phyloP scores from a whole-genome alignment of 2,329 filamentous ascomycete species.

The Tricladium varicosporioides region DNA sequence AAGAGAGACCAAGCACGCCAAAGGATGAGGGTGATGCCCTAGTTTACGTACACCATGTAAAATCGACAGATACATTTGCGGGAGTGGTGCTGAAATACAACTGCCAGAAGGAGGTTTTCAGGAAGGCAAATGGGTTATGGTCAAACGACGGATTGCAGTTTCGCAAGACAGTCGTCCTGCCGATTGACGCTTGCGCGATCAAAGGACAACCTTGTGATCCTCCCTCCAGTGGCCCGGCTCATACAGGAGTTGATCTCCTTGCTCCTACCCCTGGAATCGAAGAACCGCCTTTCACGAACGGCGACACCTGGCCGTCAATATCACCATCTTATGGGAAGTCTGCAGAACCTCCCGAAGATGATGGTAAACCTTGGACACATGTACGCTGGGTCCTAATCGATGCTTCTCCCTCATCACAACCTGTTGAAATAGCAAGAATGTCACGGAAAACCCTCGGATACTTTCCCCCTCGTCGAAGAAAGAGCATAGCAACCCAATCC shows the following conservation, averaged over 20 bases:
- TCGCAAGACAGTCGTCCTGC: constrained; percentile 76
- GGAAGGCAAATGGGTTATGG: constrained; percentile 92
- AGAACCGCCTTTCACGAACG: constrained; percentile 28
- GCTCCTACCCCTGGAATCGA: constrained; percentile 45
- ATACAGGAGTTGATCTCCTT: constrained; percentile 49
- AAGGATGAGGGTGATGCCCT: constrained; percentile 70
- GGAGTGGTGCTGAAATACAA: constrained; percentile 89
- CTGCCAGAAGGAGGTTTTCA: constrained; percentile 77
- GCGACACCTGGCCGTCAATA: constrained; percentile 26
- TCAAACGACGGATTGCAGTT: constrained; percentile 87
- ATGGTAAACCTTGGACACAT: constrained; percentile 77
- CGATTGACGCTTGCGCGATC: constrained; percentile 83
- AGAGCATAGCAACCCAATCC: constrained; percentile 56
- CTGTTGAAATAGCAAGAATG: constrained; percentile 83
- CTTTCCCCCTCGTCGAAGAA: constrained; percentile 89
- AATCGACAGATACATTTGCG: constrained; percentile 80
- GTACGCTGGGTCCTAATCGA: constrained; percentile 87
- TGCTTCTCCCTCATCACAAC: constrained; percentile 56
- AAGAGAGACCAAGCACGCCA: constrained; percentile 16
- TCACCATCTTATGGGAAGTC: constrained; percentile 22
- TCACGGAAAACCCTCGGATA: constrained; percentile 80
- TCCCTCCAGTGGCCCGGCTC: constrained; percentile 39
- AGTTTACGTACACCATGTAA: constrained; percentile 87
- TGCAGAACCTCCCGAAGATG: constrained; percentile 37
- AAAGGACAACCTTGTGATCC: constrained; percentile 70